These are phyloP conservation scores for Calonectria pseudoreteaudii DNA, from an alignment of 2,329 filamentous ascomycete genomes.

Conservation along the genomic window DNA sequence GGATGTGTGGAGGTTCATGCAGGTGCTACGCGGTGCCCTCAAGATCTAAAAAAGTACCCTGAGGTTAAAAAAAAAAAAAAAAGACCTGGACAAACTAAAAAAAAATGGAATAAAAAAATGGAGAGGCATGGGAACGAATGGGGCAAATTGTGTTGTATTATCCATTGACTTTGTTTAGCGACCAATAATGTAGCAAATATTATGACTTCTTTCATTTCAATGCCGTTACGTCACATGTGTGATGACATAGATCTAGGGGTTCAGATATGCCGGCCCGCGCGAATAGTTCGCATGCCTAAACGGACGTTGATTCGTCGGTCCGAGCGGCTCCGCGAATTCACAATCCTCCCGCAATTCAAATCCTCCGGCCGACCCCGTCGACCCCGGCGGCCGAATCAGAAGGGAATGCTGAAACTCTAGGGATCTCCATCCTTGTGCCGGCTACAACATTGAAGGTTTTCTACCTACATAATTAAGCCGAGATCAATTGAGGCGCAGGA, in stretches of 20 bases:
- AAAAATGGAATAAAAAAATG: neutral
- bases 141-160: slow-evolving; percentile 10
- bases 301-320: neutral
- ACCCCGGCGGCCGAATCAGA: neutral
- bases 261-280: neutral
- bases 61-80: neutral
- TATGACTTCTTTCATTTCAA: neutral
- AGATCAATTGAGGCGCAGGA: neutral
- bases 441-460: neutral
- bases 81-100: neutral
- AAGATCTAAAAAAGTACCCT: slow-evolving; percentile 29
- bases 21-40: slow-evolving; percentile 52
- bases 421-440: neutral
- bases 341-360: neutral
- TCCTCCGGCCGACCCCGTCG: neutral
- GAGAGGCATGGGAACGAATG: neutral
- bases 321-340: no score
- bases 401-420: neutral
- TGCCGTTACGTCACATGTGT: neutral
- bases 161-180: slow-evolving; percentile 16
- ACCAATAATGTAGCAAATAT: slow-evolving; percentile 5
- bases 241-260: neutral
- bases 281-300: neutral
- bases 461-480: neutral
- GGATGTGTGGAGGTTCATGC: slow-evolving; percentile 71